These are phyloP conservation scores for Globisporangium barbulae DNA, from an alignment of 352 stramenopile genomes.

Conservation along the genomic window DNA sequence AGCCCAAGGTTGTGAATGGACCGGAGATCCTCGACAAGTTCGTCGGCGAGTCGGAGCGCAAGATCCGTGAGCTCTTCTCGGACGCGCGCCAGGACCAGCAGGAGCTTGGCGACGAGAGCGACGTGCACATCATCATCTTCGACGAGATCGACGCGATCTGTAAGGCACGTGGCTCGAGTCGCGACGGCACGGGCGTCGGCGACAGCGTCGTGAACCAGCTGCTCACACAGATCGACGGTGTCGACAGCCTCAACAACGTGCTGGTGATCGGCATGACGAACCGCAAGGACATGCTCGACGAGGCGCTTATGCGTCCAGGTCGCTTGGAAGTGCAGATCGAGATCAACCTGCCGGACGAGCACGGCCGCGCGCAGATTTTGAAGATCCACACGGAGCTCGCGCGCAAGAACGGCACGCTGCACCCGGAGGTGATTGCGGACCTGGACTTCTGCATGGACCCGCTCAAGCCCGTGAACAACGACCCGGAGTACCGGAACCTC, in stretches of 20 bases:
- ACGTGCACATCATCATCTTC: conserved; percentile 99
- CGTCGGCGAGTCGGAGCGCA: conserved; percentile 97
- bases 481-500: conserved; percentile 87
- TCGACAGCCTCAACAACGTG: conserved; percentile 99
- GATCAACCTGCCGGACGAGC: conserved; percentile 97
- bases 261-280: conserved; percentile 99
- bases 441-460: conserved; percentile 71
- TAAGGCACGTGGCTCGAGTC: conserved; percentile 92
- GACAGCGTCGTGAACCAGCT: conserved; percentile 99
- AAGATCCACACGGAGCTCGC: conserved; percentile 96
- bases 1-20: conserved; percentile 98
- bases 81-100: conserved; percentile 90
- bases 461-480: conserved; percentile 53
- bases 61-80: conserved; percentile 98
- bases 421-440: conserved; percentile 70
- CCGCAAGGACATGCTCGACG: conserved; percentile 95
- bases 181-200: conserved; percentile 94
- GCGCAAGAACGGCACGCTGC: conserved; percentile 67
- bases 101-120: conserved; percentile 94
- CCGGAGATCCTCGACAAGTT: conserved; percentile 99
- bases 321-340: conserved; percentile 99
- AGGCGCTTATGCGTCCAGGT: conserved; percentile 97
- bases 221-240: conserved; percentile 99
- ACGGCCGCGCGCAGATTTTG: conserved; percentile 96
- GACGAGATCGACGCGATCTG: conserved; percentile 99